Conservation (phyloP, 1,284 basidiomycete species). For the Garcileccinum viscosum region DNA sequence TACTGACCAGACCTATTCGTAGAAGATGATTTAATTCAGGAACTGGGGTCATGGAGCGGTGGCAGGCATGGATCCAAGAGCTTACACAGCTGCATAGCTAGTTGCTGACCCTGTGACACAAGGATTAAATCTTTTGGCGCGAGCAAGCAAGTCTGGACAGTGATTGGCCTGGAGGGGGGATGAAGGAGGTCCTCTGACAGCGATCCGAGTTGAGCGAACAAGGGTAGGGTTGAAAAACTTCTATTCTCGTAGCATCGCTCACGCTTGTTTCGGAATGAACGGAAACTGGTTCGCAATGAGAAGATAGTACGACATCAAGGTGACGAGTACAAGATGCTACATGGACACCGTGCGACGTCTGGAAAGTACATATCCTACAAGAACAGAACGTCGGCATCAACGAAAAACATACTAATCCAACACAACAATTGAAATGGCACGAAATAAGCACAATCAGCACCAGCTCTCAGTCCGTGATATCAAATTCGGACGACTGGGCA, state of each 20-base stretch:
- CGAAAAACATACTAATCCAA: not conserved
- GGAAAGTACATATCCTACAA: not conserved
- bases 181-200: constrained; percentile 60
- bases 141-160: constrained; percentile 47
- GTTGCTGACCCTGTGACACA: not conserved
- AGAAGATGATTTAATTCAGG: too few relatives aligned
- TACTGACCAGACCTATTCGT: too few relatives aligned
- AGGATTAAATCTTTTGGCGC: constrained; percentile 21
- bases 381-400: not conserved
- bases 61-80: too few relatives aligned
- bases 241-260: too few relatives aligned
- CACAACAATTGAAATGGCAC: not conserved
- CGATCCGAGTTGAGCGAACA: constrained; percentile 45
- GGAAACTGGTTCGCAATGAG: not conserved
- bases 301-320: not conserved
- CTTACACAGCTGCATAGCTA: too few relatives aligned
- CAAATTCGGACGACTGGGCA: not conserved
- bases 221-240: not conserved
- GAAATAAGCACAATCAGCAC: too few relatives aligned
- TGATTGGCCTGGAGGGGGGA: constrained; percentile 69
- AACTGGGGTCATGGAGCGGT: too few relatives aligned
- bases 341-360: not conserved
- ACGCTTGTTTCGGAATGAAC: not conserved
- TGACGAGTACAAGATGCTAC: not conserved
- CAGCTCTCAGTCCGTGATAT: not conserved